Percentiles rank a stretch among this genome's conserved stretches.
phyloP scores from a whole-genome alignment of 192 early-diverging fungal genomes.

The Backusella australiensis region DNA sequence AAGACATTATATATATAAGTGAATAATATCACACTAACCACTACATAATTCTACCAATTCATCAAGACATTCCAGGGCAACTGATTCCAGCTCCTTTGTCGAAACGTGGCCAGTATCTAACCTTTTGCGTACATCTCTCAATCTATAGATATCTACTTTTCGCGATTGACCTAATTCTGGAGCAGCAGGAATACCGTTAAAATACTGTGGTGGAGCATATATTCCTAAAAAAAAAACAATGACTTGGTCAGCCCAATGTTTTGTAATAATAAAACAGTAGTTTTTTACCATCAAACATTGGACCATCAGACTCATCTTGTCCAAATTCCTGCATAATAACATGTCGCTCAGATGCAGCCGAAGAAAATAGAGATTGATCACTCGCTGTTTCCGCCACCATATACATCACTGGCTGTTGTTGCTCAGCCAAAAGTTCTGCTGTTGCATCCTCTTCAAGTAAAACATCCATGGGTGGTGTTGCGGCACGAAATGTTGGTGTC shows the following conservation, averaged over 20 bases:
- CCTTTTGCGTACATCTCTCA: slow-evolving; percentile 87
- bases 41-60: slow-evolving; percentile 89
- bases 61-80: slow-evolving; percentile 79
- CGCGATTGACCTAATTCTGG: slow-evolving; percentile 69
- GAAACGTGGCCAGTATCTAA: slow-evolving; percentile 72
- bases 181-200: slow-evolving; percentile 61
- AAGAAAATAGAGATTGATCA: slow-evolving; percentile 10
- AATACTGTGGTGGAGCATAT: slow-evolving; percentile 36
- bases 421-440: background rate
- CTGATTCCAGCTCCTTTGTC: slow-evolving; percentile 69
- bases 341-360: slow-evolving; percentile 38
- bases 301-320: slow-evolving; percentile 28
- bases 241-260: background rate
- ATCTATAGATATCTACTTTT: slow-evolving; percentile 71
- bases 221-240: slow-evolving; percentile 22
- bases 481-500: slow-evolving; percentile 18
- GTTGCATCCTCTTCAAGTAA: background rate
- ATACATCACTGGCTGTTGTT: slow-evolving; percentile 14
- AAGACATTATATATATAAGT: slow-evolving; percentile 7
- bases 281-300: slow-evolving; percentile 27
- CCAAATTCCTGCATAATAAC: slow-evolving; percentile 46
- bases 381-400: slow-evolving; percentile 32
- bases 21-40: slow-evolving; percentile 48
- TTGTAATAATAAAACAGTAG: background rate
- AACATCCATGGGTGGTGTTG: slow-evolving; percentile 11